A percentile compares a stretch with the other conserved stretches of the same genome.
phyloP scores from a whole-genome alignment of 495 filamentous ascomycete species.

The Cercophora scortea region DNA sequence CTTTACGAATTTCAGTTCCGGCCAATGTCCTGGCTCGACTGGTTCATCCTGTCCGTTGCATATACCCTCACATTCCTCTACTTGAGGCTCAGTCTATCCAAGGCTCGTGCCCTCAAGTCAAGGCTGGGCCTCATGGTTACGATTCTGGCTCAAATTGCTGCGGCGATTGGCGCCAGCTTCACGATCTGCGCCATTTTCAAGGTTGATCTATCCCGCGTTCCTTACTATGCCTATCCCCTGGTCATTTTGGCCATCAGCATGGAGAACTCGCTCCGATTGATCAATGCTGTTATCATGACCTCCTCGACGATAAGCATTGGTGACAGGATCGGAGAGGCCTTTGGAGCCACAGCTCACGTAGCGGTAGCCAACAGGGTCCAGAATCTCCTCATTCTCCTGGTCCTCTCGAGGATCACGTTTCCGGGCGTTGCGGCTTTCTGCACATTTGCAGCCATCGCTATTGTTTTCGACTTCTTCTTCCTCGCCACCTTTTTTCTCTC shows the following conservation, averaged over 20 bases:
- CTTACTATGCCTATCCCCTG: slow-evolving; percentile 56
- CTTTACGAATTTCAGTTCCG: slow-evolving; percentile 68
- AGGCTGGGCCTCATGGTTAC: slow-evolving; percentile 57
- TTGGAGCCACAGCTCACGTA: slow-evolving; percentile 61
- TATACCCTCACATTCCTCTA: slow-evolving; percentile 53
- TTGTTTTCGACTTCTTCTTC: slow-evolving; percentile 62
- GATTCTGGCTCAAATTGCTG: slow-evolving; percentile 54
- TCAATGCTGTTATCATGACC: slow-evolving; percentile 60
- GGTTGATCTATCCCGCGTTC: slow-evolving; percentile 53
- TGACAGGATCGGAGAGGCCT: slow-evolving; percentile 54
- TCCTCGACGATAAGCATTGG: slow-evolving; percentile 53
- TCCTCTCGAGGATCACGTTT: slow-evolving; percentile 49
- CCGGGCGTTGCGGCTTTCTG: slow-evolving; percentile 61
- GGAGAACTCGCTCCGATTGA: slow-evolving; percentile 65
- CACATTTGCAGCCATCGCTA: slow-evolving; percentile 58
- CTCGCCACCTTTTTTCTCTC: slow-evolving; percentile 65
- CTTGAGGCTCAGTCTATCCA: slow-evolving; percentile 49
- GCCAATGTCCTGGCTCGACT: slow-evolving; percentile 54
- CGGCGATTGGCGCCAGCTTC: slow-evolving; percentile 60
- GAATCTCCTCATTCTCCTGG: slow-evolving; percentile 50
- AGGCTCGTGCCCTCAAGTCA: slow-evolving; percentile 60
- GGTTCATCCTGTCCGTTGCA: slow-evolving; percentile 48
- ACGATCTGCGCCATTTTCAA: slow-evolving; percentile 55
- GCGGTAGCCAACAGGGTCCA: slow-evolving; percentile 52
- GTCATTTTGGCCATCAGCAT: slow-evolving; percentile 64